Evolutionary conservation across 176 grass and related monocot genomes (phyloP).

Genomic region (Phyllostachys edulis): DNA sequence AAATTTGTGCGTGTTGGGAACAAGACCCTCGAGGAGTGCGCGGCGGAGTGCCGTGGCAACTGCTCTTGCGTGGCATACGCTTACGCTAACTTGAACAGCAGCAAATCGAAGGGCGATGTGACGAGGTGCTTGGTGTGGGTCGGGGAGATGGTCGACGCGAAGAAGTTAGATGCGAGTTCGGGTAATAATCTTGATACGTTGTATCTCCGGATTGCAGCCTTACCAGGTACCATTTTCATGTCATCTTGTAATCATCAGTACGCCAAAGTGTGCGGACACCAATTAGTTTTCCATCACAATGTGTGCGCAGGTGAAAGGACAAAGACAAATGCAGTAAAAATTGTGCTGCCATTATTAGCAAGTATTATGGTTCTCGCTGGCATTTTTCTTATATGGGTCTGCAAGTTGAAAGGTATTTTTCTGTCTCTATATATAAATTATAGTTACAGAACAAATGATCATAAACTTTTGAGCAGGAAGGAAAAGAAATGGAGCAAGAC

Average conservation of each 20-base stretch:
- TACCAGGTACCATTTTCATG: not conserved
- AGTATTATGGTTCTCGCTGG: not conserved
- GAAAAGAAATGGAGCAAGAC: not conserved
- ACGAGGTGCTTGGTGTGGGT: conserved; percentile 43
- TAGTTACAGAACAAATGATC: not conserved
- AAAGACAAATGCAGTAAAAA: not conserved
- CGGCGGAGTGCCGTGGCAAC: conserved; percentile 35
- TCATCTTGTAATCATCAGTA: no score
- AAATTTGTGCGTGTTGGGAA: not conserved
- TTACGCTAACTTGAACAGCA: not conserved
- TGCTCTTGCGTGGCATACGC: conserved; percentile 60
- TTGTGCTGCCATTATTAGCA: not conserved
- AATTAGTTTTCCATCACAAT: not conserved
- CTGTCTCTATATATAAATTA: not conserved
- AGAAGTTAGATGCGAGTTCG: no score
- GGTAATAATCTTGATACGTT: not conserved
- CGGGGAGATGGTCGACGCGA: conserved; percentile 31
- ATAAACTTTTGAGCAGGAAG: not conserved
- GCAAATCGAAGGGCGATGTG: not conserved
- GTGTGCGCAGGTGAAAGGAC: not conserved
- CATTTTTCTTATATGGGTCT: not conserved
- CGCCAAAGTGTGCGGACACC: no score
- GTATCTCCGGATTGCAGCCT: conserved; percentile 38
- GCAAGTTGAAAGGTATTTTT: conserved; percentile 13
- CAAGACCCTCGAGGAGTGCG: conserved; percentile 22